Evolutionary conservation across 148 eudicot species (phyloP), one percentile per base, ranked within the genome.

Genomic region (Arbutus unedo): DNA sequence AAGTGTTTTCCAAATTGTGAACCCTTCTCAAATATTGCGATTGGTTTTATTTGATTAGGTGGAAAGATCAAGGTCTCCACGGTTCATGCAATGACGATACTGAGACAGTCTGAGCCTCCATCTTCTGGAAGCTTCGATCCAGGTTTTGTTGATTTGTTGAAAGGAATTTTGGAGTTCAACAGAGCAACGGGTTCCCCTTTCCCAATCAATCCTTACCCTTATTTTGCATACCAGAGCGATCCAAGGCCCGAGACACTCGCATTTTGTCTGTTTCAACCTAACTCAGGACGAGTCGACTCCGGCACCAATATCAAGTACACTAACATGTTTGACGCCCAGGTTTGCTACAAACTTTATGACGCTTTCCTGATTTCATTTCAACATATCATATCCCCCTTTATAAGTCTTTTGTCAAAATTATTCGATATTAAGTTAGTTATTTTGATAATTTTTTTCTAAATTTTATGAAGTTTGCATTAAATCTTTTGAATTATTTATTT

Each of bases 291-390:
- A 85, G 84, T 93, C 13, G 98, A 94, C 78, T 78, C 95, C 3
- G 90, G 87, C 56, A 90, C 87, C 45, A 91, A 90, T 67, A 91
- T 95, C 85, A 91, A 93, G 85, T 96, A 96, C 84, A 91, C 87
- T 91, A 96, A 94, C 89, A 94, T 96, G 98, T 94, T 94, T 31
- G 98, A 96, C 83, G 98, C 98, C 8, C 92, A 88, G 93, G 93
- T 90, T 60, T 81, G 83, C 60, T 44, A 31, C 38, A 31, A 31
- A 31, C 38, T 31, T 31, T 31, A 31, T 31, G 38, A 31, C 1
- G 38, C 38, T 31, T 31, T 0, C 38, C 1, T 31, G 38, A 31
- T 31, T 31, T 31, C 38, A 31, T 31, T 31, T 31, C 38, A 31
- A 31, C 38, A 0, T 31, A 31, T 31, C 38, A 31, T 31, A 31